phyloP scores from a whole-genome alignment of 1,284 basidiomycete species.

The Thecaphora frezii region DNA sequence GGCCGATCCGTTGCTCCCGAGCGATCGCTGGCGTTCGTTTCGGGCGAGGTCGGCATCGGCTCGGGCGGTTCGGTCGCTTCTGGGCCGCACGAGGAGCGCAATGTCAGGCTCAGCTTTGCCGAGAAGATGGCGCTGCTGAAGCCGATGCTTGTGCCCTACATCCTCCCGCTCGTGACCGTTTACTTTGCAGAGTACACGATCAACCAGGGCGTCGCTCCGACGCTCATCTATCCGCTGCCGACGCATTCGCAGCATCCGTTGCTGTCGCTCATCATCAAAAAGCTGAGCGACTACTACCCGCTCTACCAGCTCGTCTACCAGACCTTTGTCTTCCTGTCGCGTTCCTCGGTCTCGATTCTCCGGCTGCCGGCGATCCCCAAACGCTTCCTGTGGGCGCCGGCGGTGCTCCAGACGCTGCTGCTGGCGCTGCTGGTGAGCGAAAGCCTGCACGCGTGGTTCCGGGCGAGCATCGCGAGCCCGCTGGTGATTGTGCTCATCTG shows the following conservation, averaged over 20 bases:
- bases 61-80: no score
- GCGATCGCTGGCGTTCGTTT: no score
- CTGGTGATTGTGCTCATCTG: constrained; percentile 53
- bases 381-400: constrained; percentile 72
- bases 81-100: no score
- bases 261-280: constrained; percentile 75
- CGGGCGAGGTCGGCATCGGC: no score
- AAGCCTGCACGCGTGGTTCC: constrained; percentile 59
- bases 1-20: no score
- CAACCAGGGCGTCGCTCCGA: constrained; percentile 68
- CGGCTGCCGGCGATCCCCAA: constrained; percentile 80
- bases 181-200: constrained; percentile 59
- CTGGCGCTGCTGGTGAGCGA: constrained; percentile 69
- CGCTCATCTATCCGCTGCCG: constrained; percentile 85
- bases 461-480: constrained; percentile 46
- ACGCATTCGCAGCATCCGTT: constrained; percentile 66
- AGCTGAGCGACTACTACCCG: constrained; percentile 89
- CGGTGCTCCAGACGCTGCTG: constrained; percentile 70
- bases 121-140: constrained; percentile 51
- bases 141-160: constrained; percentile 52
- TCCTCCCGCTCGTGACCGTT: constrained; percentile 52
- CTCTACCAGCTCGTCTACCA: constrained; percentile 65
- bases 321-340: constrained; percentile 90
- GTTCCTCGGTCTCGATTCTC: constrained; percentile 80
- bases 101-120: constrained; percentile 28